Evolutionary conservation across 2,329 filamentous ascomycete species (phyloP).

Genomic region (Albifimbria verrucaria): DNA sequence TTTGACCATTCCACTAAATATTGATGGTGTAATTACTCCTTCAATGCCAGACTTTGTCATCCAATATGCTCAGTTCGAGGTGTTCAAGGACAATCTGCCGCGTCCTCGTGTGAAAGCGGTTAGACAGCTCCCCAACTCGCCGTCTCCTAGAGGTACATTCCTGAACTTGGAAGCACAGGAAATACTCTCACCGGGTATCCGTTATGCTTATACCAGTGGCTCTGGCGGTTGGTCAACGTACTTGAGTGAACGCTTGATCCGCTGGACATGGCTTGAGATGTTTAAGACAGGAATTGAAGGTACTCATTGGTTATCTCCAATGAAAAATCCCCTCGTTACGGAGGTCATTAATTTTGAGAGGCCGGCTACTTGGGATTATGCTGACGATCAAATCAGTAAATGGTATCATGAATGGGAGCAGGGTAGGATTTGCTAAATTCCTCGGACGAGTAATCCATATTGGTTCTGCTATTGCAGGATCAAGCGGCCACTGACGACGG

Average conservation of each 20-base stretch:
- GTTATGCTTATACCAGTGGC: not conserved
- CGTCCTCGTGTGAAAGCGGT: no score
- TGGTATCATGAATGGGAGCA: no score
- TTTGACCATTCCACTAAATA: not conserved
- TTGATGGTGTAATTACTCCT: not conserved
- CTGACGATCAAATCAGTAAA: no score
- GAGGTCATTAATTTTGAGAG: no score
- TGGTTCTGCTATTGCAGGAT: no score
- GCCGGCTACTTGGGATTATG: no score
- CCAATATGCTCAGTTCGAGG: not conserved
- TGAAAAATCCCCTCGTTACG: no score
- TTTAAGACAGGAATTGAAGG: not conserved
- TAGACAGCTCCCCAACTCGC: not conserved
- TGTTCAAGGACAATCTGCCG: not conserved
- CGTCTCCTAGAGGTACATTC: not conserved
- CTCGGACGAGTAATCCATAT: no score
- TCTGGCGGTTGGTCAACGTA: not conserved
- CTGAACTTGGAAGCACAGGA: not conserved
- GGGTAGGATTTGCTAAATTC: no score
- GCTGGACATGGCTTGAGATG: not conserved
- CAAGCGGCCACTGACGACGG: no score
- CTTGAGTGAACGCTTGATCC: not conserved
- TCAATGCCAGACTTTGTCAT: not conserved
- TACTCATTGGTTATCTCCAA: no score
- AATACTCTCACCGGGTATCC: not conserved